Conservation (phyloP, 768 basidiomycete genomes). For the Serendipita sp. region DNA sequence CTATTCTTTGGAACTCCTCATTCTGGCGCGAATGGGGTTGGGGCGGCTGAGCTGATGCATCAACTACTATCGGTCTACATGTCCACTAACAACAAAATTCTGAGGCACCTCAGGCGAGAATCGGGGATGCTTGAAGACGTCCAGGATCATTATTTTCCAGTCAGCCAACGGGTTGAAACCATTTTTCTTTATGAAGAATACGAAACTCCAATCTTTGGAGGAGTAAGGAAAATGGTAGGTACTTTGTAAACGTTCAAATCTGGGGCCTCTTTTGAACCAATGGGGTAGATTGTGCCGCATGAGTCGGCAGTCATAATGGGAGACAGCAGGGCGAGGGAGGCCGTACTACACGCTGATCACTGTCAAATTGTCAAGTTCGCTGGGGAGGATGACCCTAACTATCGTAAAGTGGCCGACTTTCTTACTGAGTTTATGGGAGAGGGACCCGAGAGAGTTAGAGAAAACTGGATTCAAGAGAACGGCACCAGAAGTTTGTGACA, state of each 20-base stretch:
- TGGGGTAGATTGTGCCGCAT: not conserved
- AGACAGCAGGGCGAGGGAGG: not conserved
- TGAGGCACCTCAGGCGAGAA: not conserved
- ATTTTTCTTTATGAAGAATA: not conserved
- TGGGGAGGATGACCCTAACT: not conserved
- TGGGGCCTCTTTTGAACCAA: not conserved
- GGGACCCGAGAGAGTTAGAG: not conserved
- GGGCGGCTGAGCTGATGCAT: not conserved
- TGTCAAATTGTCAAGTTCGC: not conserved
- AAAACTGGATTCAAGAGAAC: not conserved
- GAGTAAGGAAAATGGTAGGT: not conserved
- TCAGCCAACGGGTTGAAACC: not conserved
- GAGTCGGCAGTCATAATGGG: not conserved
- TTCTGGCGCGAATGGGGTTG: not conserved
- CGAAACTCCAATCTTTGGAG: not conserved
- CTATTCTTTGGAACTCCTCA: not conserved
- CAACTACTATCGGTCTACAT: not conserved
- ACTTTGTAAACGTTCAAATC: not conserved
- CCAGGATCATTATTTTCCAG: not conserved
- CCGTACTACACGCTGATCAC: not conserved
- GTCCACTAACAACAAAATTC: not conserved
- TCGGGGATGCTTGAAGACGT: not conserved
- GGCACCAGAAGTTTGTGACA: not conserved
- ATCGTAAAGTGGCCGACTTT: not conserved
- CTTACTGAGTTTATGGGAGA: not conserved